Evolutionary conservation across 1,139 yeast genomes (phyloP).

Genomic region (Pichia sp.): DNA sequence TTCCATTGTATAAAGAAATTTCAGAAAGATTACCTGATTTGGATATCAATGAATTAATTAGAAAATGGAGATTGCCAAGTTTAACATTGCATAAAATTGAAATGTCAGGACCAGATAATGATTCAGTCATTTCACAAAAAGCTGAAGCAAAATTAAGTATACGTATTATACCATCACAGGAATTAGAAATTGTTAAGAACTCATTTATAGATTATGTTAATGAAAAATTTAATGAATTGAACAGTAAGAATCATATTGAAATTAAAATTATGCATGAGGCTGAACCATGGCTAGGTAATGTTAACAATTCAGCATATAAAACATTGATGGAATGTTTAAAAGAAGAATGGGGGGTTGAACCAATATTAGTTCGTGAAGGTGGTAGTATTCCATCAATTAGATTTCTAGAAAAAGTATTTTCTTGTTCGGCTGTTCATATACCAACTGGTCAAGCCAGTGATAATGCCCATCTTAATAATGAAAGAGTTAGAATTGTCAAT

Average conservation of each 20-base stretch:
- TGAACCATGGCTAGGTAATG: slow-evolving; percentile 95
- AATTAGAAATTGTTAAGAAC: slow-evolving; percentile 49
- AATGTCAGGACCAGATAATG: slow-evolving; percentile 86
- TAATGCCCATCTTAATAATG: slow-evolving; percentile 88
- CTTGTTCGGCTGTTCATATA: slow-evolving; percentile 89
- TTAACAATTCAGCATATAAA: slow-evolving; percentile 64
- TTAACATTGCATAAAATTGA: slow-evolving; percentile 80
- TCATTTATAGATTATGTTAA: slow-evolving; percentile 43
- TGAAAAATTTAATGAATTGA: slow-evolving; percentile 39
- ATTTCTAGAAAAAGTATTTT: slow-evolving; percentile 71
- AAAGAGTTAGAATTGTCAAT: slow-evolving; percentile 72
- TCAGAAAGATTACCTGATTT: slow-evolving; percentile 37
- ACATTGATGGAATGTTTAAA: slow-evolving; percentile 54
- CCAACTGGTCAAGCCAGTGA: slow-evolving; percentile 97
- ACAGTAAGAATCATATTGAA: slow-evolving; percentile 54
- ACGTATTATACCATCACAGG: slow-evolving; percentile 87
- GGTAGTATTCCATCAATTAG: slow-evolving; percentile 93
- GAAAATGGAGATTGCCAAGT: slow-evolving; percentile 92
- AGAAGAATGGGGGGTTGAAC: slow-evolving; percentile 54
- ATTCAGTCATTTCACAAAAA: slow-evolving; percentile 80
- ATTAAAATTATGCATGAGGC: slow-evolving; percentile 72
- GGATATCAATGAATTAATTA: slow-evolving; percentile 43
- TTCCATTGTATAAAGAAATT: slow-evolving; percentile 49
- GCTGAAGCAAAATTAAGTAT: slow-evolving; percentile 76
- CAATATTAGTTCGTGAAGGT: slow-evolving; percentile 87